Conservation (phyloP, 2,329 filamentous ascomycete species). For the Fusarium lyarnte region DNA sequence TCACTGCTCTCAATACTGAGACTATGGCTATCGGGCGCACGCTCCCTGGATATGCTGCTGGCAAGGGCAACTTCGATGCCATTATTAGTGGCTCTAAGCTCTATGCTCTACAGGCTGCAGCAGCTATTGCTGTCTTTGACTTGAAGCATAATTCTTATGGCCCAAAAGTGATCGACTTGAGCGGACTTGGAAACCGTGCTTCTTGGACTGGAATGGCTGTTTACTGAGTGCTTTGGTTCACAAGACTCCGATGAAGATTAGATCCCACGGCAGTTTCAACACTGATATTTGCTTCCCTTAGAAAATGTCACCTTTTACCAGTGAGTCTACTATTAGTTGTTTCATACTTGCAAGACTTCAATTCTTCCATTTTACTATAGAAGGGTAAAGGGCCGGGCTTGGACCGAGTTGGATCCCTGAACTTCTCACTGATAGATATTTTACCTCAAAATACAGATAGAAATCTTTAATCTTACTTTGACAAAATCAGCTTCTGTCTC, state of each 20-base stretch:
- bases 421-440: neutral
- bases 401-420: rapidly evolving
- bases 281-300: no score
- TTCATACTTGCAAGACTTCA: neutral
- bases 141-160: neutral
- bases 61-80: slow-evolving; percentile 2
- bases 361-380: rapidly evolving
- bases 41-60: neutral
- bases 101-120: neutral
- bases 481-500: rapidly evolving
- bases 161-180: neutral
- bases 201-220: slow-evolving; percentile 4
- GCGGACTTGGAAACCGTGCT: neutral
- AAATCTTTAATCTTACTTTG: rapidly evolving
- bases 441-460: neutral
- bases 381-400: rapidly evolving
- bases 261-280: neutral
- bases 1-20: neutral
- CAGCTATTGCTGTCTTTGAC: neutral
- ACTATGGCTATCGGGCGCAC: neutral
- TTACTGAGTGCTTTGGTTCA: neutral
- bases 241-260: neutral
- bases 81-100: neutral
- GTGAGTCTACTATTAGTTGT: rapidly evolving
- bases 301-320: rapidly evolving